Evolutionary conservation across 371 early-diverging fungal genomes (phyloP), one percentile per base, ranked within the genome.

Genomic region (Mortierella sp.): DNA sequence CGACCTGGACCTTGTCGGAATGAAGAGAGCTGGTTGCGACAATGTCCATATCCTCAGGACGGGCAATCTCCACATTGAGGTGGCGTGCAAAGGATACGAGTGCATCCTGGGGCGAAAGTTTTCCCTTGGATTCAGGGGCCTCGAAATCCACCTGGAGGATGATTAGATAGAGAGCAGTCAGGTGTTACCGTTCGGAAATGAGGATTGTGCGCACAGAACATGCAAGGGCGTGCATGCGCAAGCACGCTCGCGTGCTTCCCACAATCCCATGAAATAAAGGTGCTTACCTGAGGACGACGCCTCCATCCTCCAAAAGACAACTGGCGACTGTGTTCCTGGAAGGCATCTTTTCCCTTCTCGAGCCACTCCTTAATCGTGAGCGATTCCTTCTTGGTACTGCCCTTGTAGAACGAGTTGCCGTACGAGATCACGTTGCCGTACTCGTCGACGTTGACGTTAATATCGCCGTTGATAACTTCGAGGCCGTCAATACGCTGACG

Each of bases 401-500:
- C 49, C 24, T 70, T 68, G 68, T 82, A 81, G 80, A 95, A 92
- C 14, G 93, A 90, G 56, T 87, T 82, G 30, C 94, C 93, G 67
- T 85, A 90, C 3, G 91, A 87, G 34, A 94, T 80, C 48, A 96
- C 78, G 46, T 83, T 76, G 34, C 95, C 94, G 55, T 82, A 45
- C 48, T 74, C 67, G 78, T 93, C 90, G 26, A 95, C 79, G 63
- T 94, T 93, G 72, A 96, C 82, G 70, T 94, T 94, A 64, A 91
- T 89, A 59, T 90, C 88, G 41, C 89, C 94, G 70, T 95, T 96
- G 50, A 87, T 78, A 9, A 95, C 92, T 67, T 91, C 90, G 0
- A 92, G 71, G 7, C 92, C 94, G 62, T 90, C 74, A 47, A 92
- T 83, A 14, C 82, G 73, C 71, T 95, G 95, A 56, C 87, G 84